Evolutionary conservation across 352 stramenopile species (phyloP), one percentile per base, ranked within the genome.

Genomic region (Globisporangium nunn): DNA sequence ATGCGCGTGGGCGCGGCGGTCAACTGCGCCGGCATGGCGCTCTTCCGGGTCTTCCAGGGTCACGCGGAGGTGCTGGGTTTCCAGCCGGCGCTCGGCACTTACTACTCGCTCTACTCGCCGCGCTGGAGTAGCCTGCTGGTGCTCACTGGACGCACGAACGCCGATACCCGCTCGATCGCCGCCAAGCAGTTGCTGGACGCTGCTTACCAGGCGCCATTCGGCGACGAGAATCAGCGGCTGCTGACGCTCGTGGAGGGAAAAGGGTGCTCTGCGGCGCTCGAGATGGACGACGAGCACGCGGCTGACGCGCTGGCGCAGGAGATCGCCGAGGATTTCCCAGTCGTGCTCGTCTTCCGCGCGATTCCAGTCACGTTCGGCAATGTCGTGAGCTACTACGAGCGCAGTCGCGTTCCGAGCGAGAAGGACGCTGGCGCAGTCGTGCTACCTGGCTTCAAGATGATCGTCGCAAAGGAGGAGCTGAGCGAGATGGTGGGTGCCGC

Each of bases 371-470:
- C 64, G 7, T 88, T 71, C 33, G 82, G 82, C 46, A 95, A 91
- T 52, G 50, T 93, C 33, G 76, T 66, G 60, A 82, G 79, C 68
- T 95, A 83, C 62, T 95, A 78, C 55, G 85, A 94, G 53, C 69
- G 71, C 12, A 49, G 49, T 6, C 23, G 12, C 47, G 52, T 54
- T 6, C 57, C 71, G 40, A 69, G 58, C 8, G 43, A 33, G 52
- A 61, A 66, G 28, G 56, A 62, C 48, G 51, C 62, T 28, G 46
- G 39, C 15, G 40, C 18, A 29, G 67, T 75, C 1, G 70, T 90
- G 30, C 67, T 95, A 35, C 85, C 85, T 3, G 85, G 85, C 17
- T 95, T 95, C 66, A 92, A 91, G 63, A 75, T 95, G 33, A 70
- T 93, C 29, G 63, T 88, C 23, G 65, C 75, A 39, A 85, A 81